Base-by-base conservation (phyloP, 176 grass and related monocot genomes). In the Carex scoparia region DNA sequence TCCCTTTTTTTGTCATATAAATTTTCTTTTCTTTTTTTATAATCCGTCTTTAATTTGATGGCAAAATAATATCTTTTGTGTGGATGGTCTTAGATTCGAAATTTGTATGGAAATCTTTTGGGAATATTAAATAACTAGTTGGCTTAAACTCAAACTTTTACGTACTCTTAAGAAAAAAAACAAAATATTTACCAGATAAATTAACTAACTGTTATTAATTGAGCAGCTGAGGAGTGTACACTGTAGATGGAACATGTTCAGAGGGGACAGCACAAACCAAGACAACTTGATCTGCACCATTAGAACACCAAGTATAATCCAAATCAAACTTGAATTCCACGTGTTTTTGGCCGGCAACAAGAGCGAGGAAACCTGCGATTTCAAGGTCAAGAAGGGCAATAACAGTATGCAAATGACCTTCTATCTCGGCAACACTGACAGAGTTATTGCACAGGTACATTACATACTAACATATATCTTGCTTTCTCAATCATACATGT, bases 351-450 rank as follows among this genome's bases (percentile, higher is more conserved):
- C 88, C 6, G 12, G 33, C 15, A 90, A 94, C 77, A 64, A 76
- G 16, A 19, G 15, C 32, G 81, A 88, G 18, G 35, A 84, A 55
- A 16, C 10, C 12, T 81, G 84, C 0, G 90, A 94, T 59, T 92
- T 92, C 16, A 86, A 81, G 77, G 63, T 94, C 65, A 56, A 82
- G 8, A 88, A 84, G 7, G 90, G 85, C 88, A 92, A 90, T 79
- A 61, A 84, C 37, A 35, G 80, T 9, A 79, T 84, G 5, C 79
- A 80, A 0, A 86, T 86, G 68, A 66, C 60, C 5, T 74, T 94
- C 32, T 86, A 46, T 4, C 56, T 70, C 0, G 84, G 82, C 18
- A 79, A 78, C 30, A 81, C 84, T 11, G 69, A 90, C 5, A 81
- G 31, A 46, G 10, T 79, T 30, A 13, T 90, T 49, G 88, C 88